Evolutionary conservation across 1,139 yeast species (phyloP).

Genomic region (Scheffersomyces parashehatae): DNA sequence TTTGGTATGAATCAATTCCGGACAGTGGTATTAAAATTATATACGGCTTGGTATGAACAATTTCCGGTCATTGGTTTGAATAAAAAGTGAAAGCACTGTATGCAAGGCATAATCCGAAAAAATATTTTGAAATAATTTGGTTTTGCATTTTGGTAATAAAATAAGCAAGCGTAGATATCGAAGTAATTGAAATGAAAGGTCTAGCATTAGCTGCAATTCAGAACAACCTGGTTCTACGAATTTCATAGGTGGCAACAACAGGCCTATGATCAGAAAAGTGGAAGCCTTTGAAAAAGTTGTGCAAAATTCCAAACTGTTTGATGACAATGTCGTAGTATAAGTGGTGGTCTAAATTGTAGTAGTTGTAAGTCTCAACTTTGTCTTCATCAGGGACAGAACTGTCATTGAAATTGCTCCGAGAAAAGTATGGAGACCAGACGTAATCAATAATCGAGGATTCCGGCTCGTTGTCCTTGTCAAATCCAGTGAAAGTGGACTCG

Average conservation of each 20-base stretch:
- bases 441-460: constrained; percentile 21
- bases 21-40: too few species aligned
- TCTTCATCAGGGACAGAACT: neutral
- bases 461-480: constrained; percentile 11
- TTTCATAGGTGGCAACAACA: constrained; percentile 21
- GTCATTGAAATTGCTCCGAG: constrained; percentile 3
- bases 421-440: constrained; percentile 20
- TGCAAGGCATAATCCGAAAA: too few species aligned
- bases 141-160: too few species aligned
- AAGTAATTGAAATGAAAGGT: neutral
- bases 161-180: neutral
- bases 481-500: constrained; percentile 21
- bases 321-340: constrained; percentile 11
- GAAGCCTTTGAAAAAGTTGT: constrained; percentile 14
- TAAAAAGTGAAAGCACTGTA: too few species aligned
- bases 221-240: constrained; percentile 4
- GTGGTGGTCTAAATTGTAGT: constrained; percentile 3
- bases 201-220: neutral
- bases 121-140: too few species aligned
- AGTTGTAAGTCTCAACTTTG: constrained; percentile 1
- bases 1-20: too few species aligned
- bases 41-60: too few species aligned
- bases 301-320: constrained; percentile 18
- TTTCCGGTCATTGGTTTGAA: too few species aligned
- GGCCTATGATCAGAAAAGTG: constrained; percentile 27